Base-by-base conservation (phyloP, 1,284 basidiomycete genomes). In the Sanghuangporus weigelae region DNA sequence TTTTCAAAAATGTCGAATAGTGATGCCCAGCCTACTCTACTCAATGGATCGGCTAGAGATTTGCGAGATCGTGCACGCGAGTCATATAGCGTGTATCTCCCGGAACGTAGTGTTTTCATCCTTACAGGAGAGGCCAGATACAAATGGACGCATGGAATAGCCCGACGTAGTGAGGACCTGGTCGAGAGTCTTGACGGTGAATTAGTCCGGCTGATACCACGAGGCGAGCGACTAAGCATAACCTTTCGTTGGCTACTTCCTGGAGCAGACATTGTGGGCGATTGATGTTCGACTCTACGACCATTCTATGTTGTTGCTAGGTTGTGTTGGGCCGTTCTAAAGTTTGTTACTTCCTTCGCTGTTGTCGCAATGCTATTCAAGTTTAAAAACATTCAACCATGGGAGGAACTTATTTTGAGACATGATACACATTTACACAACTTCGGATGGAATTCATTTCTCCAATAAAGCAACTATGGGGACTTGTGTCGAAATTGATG, bases 221-320 rank as follows among this genome's bases (percentile, higher is more conserved):
- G 91, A 63, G 79, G 79, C 2, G 73, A 80, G 23, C 77, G 91
- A 51, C 73, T 93, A 64, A 93, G 90, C 70, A 79, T 93, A 57
- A 93, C 91, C 5, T 87, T 91, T 73, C 79, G 92, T 51, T 90
- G 90, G 87, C 70, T 93, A 57, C 78, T 91, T 11, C 84, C 86
- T 21, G 90, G 89, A 0, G 91, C 90, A 51, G 87, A 93, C 64
- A 72, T 90, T 36, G 84, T 93, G 14, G 90, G 90, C 46, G 75
- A 12, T 23, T 53, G 44, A 21, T 48, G 26, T 31, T 31, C 3
- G 26, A 31, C 26, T 31, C 3, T 31, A 31, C 26, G 26, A 31
- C 53, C 36, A n/a, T n/a, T 7, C 42, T n/a, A 31, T 31, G 3
- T 31, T 31, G 26, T 4, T 31, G 26, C 3, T 26, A 26, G 26